phyloP scores from a whole-genome alignment of 2,329 filamentous ascomycete species.

The Fusarium pseudograminearum region DNA sequence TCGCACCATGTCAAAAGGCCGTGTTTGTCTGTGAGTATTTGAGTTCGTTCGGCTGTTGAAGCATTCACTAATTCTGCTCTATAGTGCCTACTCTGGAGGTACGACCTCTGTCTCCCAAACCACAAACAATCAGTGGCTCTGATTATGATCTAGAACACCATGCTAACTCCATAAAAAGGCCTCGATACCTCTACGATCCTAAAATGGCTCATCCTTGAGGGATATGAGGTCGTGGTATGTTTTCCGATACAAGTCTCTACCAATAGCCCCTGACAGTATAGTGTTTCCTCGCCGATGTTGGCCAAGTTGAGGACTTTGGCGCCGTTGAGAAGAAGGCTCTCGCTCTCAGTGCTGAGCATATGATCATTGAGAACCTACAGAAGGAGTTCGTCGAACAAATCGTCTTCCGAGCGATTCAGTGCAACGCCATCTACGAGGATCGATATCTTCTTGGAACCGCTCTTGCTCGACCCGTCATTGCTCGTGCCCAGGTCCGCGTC shows the following conservation, averaged over 20 bases:
- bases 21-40: conserved; percentile 31
- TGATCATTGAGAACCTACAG: conserved; percentile 71
- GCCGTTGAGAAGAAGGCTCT: conserved; percentile 76
- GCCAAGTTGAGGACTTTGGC: conserved; percentile 78
- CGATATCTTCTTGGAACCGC: conserved; percentile 65
- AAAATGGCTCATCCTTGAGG: conserved; percentile 54
- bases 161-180: conserved; percentile 40
- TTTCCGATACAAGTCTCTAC: neutral
- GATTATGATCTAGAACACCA: neutral
- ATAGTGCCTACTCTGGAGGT: conserved; percentile 34
- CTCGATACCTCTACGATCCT: conserved; percentile 58
- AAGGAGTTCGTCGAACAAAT: conserved; percentile 81
- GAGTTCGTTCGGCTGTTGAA: neutral
- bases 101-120: neutral
- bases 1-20: conserved; percentile 31
- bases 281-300: conserved; percentile 69
- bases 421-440: conserved; percentile 48
- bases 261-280: conserved; percentile 27
- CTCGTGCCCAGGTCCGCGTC: conserved; percentile 59
- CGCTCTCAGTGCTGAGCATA: conserved; percentile 51
- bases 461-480: conserved; percentile 75
- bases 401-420: conserved; percentile 80
- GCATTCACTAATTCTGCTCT: conserved; percentile 2
- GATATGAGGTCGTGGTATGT: conserved; percentile 36
- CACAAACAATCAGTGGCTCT: neutral